Evolutionary conservation across 768 basidiomycete genomes (phyloP).

Genomic region (Filobasidium floriforme): DNA sequence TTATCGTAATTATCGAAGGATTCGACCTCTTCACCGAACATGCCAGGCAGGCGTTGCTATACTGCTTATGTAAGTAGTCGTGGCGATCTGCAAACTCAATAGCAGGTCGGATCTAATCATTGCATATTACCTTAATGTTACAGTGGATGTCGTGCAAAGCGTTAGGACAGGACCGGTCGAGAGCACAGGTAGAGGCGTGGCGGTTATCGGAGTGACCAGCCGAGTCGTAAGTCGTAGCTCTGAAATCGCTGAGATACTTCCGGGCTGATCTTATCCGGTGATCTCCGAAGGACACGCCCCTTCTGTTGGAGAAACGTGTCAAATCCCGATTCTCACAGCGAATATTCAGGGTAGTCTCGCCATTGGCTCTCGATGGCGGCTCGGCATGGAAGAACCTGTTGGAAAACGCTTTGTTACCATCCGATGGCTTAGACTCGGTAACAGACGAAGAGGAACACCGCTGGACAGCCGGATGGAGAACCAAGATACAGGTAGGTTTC

Average conservation of each 20-base stretch:
- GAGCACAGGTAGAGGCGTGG: slow-evolving; percentile 57
- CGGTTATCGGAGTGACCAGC: slow-evolving; percentile 76
- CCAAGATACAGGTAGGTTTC: slow-evolving; percentile 50
- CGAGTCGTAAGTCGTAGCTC: slow-evolving; percentile 51
- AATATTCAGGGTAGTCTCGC: slow-evolving; percentile 68
- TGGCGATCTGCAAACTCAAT: not conserved
- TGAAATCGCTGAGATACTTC: not conserved
- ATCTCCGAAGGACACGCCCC: slow-evolving; percentile 60
- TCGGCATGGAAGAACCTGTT: slow-evolving; percentile 52
- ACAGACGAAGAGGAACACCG: slow-evolving; percentile 44
- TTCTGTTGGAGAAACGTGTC: slow-evolving; percentile 86
- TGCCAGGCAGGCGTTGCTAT: slow-evolving; percentile 83
- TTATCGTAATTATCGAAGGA: slow-evolving; percentile 75
- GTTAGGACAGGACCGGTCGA: slow-evolving; percentile 51
- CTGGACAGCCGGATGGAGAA: slow-evolving; percentile 60
- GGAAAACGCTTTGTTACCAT: slow-evolving; percentile 40
- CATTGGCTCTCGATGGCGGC: slow-evolving; percentile 53
- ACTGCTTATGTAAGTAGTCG: slow-evolving; percentile 59
- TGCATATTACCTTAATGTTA: not conserved
- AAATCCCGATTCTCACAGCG: slow-evolving; percentile 95
- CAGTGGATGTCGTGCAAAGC: slow-evolving; percentile 81
- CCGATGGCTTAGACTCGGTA: slow-evolving; percentile 25
- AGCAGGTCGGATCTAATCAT: not conserved
- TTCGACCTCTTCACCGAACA: slow-evolving; percentile 91
- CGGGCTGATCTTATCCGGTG: slow-evolving; percentile 6